These are phyloP conservation scores for Cladosporium cucumerinum DNA, from an alignment of 2,329 filamentous ascomycete species.

Conservation along the genomic window DNA sequence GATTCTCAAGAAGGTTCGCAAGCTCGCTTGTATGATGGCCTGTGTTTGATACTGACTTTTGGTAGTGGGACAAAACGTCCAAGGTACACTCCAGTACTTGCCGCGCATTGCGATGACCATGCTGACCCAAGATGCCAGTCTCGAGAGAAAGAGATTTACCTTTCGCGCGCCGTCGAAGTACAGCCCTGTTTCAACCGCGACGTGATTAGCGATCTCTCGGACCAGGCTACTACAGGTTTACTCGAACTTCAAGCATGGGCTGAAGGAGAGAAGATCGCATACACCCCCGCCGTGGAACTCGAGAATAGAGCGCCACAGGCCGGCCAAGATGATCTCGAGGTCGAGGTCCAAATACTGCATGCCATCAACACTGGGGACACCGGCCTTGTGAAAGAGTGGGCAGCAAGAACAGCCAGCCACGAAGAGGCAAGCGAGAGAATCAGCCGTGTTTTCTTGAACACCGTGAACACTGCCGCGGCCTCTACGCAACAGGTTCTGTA, in stretches of 20 bases:
- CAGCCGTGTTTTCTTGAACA: slow-evolving; percentile 84
- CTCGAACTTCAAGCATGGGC: slow-evolving; percentile 96
- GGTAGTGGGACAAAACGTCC: slow-evolving; percentile 94
- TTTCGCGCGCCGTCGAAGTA: slow-evolving; percentile 92
- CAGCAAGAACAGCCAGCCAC: slow-evolving; percentile 65
- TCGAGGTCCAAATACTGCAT: slow-evolving; percentile 83
- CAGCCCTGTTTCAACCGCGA: slow-evolving; percentile 98
- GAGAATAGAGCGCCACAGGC: slow-evolving; percentile 37
- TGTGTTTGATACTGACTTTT: slow-evolving; percentile 35
- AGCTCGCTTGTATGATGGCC: slow-evolving; percentile 21
- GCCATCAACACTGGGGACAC: slow-evolving; percentile 80
- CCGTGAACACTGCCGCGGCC: slow-evolving; percentile 79
- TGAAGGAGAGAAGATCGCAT: slow-evolving; percentile 89
- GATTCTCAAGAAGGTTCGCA: slow-evolving; percentile 82
- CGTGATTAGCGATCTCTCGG: slow-evolving; percentile 92
- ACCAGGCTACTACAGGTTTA: slow-evolving; percentile 93
- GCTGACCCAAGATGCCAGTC: slow-evolving; percentile 54
- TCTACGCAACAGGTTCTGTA: slow-evolving; percentile 73
- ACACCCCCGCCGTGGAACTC: slow-evolving; percentile 36
- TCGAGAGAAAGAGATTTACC: slow-evolving; percentile 94
- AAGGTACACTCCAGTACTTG: slow-evolving; percentile 59
- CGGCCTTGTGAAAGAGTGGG: slow-evolving; percentile 72
- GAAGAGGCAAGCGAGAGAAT: slow-evolving; percentile 69
- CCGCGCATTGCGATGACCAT: neutral
- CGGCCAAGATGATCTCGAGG: slow-evolving; percentile 81